Evolutionary conservation across 768 basidiomycete species (phyloP), one percentile per base, ranked within the genome.

Genomic region (Vishniacozyma victoriae): DNA sequence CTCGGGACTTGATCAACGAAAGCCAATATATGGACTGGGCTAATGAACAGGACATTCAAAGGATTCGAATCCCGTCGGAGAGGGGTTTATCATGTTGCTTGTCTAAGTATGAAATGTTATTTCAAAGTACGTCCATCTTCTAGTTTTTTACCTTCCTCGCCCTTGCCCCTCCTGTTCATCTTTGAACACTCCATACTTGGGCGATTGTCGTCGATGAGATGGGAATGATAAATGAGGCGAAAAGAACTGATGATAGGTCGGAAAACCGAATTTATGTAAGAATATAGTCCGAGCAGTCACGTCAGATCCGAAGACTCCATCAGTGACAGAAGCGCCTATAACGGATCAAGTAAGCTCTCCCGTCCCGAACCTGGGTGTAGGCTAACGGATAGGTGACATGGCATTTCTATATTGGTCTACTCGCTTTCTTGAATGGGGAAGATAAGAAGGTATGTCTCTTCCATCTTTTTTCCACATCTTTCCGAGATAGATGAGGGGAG

Each of bases 21-120:
- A 33, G 29, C 29, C 29, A 33, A 9, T n/a, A n/a, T n/a, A n/a
- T n/a, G n/a, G n/a, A n/a, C 45, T 46, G 20, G 27, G 5, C 12
- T 12, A 24, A 15, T 37, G 19, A 19, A 19, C 73, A 81, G 41
- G 76, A 80, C 23, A 79, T 62, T 62, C 62, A 66, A 66, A 49
- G 67, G 65, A 5, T 7, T 37, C 1, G 63, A 69, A 49, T 86
- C 71, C 84, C 85, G 31, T 76, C 89, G 60, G 87, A 87, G 75
- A 86, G 90, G 89, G 83, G 90, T 91, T 1, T 97, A 97, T 74
- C 87, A 90, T 61, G 81, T 95, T 13, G 91, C 92, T 0, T 86
- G 85, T 14, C 76, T 93, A 41, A 83, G 91, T 46, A 75, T 99
- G 71, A 97, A 97, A 71, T 86, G 82, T 40, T 97, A 97, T 74